These are phyloP conservation scores for Zygotorulaspora florentina DNA, from an alignment of 805 yeast genomes.

Conservation along the genomic window DNA sequence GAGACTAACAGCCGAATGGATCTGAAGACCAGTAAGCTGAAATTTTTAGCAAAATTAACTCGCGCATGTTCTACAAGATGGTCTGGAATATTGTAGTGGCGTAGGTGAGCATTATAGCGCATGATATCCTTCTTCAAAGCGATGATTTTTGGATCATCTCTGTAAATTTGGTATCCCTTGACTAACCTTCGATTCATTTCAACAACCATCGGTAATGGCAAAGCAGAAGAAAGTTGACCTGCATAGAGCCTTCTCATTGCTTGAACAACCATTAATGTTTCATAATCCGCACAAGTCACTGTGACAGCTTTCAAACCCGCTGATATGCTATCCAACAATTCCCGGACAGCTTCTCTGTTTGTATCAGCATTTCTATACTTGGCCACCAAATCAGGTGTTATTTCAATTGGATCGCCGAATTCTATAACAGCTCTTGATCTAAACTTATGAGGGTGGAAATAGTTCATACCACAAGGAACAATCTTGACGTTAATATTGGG, in stretches of 20 bases:
- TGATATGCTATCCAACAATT: slow-evolving; percentile 64
- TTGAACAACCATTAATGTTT: slow-evolving; percentile 82
- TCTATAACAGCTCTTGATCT: slow-evolving; percentile 94
- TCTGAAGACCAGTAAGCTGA: slow-evolving; percentile 54
- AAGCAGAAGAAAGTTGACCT: slow-evolving; percentile 60
- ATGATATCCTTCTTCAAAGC: slow-evolving; percentile 59
- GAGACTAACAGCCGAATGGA: slow-evolving; percentile 52
- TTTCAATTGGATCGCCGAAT: slow-evolving; percentile 82
- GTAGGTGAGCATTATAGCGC: slow-evolving; percentile 67
- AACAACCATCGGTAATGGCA: slow-evolving; percentile 79
- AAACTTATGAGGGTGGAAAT: slow-evolving; percentile 92
- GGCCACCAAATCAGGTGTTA: slow-evolving; percentile 55
- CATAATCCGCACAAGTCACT: slow-evolving; percentile 83
- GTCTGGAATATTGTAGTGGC: slow-evolving; percentile 58
- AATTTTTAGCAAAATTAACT: slow-evolving; percentile 46
- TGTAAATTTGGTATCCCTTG: slow-evolving; percentile 70
- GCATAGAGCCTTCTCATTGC: slow-evolving; percentile 88
- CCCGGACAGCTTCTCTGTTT: slow-evolving; percentile 67
- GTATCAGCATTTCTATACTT: slow-evolving; percentile 62
- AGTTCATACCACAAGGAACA: slow-evolving; percentile 97
- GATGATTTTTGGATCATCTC: slow-evolving; percentile 64
- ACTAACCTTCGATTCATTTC: slow-evolving; percentile 89
- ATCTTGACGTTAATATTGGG: slow-evolving; percentile 76
- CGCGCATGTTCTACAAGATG: slow-evolving; percentile 50
- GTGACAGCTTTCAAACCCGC: slow-evolving; percentile 79